A percentile compares a stretch with the other conserved stretches of the same genome.
Evolutionary conservation across 2,329 filamentous ascomycete genomes (phyloP).

Genomic region (Parafenestella ontariensis): DNA sequence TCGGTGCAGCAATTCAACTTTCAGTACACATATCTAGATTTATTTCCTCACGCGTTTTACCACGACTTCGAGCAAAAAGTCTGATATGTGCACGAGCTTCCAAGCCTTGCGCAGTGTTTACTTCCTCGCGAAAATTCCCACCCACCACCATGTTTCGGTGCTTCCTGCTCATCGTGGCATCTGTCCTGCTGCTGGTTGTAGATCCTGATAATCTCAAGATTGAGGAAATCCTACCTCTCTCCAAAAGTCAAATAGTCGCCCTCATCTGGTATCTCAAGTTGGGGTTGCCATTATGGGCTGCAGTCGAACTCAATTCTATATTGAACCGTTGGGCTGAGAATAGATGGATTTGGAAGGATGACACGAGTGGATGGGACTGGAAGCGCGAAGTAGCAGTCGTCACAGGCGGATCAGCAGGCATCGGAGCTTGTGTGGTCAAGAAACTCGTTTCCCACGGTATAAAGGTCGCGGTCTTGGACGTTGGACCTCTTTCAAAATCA

Average conservation of each 20-base stretch:
- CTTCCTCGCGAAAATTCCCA: slow-evolving; percentile 1
- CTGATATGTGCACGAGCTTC: background rate
- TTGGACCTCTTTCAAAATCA: slow-evolving; percentile 37
- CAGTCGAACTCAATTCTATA: slow-evolving; percentile 33
- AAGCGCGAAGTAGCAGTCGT: slow-evolving; percentile 44
- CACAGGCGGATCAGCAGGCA: slow-evolving; percentile 47
- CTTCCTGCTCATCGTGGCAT: slow-evolving; percentile 25
- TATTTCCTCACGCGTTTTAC: background rate
- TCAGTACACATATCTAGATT: background rate
- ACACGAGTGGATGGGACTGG: slow-evolving; percentile 41
- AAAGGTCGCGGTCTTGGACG: slow-evolving; percentile 46
- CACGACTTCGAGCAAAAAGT: background rate
- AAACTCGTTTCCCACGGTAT: slow-evolving; percentile 40
- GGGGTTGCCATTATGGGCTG: slow-evolving; percentile 29
- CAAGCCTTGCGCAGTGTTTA: background rate
- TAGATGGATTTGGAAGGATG: slow-evolving; percentile 48
- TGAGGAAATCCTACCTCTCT: slow-evolving; percentile 26
- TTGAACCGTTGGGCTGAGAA: slow-evolving; percentile 46
- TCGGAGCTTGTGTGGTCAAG: slow-evolving; percentile 44
- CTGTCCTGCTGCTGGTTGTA: slow-evolving; percentile 19
- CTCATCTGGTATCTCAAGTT: slow-evolving; percentile 37
- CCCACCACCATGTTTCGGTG: slow-evolving; percentile 27
- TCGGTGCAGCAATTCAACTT: background rate
- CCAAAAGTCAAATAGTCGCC: slow-evolving; percentile 29
- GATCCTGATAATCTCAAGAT: slow-evolving; percentile 31